These are phyloP conservation scores for Collybia sordida DNA, from an alignment of 768 basidiomycete species.

Conservation along the genomic window DNA sequence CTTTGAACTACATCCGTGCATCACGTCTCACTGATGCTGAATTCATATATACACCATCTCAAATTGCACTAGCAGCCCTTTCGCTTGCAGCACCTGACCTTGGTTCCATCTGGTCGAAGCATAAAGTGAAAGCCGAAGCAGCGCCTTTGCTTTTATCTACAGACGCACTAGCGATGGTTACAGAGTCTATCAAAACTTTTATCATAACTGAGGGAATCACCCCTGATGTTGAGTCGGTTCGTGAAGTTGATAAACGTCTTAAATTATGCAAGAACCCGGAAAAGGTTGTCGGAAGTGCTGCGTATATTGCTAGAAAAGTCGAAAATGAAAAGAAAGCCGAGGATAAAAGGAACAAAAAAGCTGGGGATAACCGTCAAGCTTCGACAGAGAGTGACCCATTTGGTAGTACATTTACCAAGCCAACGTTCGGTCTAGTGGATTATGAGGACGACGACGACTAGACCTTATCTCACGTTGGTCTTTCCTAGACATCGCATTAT, in stretches of 20 bases:
- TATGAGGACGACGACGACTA: constrained; percentile 63
- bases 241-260: constrained; percentile 85
- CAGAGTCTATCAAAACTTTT: constrained; percentile 55
- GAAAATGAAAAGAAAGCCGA: constrained; percentile 70
- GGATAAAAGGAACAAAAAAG: constrained; percentile 68
- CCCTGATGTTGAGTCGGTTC: constrained; percentile 81
- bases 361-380: constrained; percentile 41
- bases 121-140: constrained; percentile 27
- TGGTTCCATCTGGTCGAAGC: constrained; percentile 58
- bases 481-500: too few species aligned
- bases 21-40: constrained; percentile 91
- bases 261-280: constrained; percentile 94
- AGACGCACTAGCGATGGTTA: constrained; percentile 33
- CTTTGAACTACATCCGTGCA: constrained; percentile 65
- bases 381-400: constrained; percentile 68
- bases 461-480: too few species aligned
- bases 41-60: constrained; percentile 88
- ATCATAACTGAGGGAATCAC: constrained; percentile 55
- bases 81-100: constrained; percentile 63
- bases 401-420: constrained; percentile 49
- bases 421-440: constrained; percentile 42
- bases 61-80: constrained; percentile 85
- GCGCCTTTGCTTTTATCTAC: constrained; percentile 17
- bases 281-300: constrained; percentile 88
- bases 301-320: constrained; percentile 70